These are phyloP conservation scores for Penicillium sp. DNA, from an alignment of 2,329 filamentous ascomycete genomes.

Conservation along the genomic window DNA sequence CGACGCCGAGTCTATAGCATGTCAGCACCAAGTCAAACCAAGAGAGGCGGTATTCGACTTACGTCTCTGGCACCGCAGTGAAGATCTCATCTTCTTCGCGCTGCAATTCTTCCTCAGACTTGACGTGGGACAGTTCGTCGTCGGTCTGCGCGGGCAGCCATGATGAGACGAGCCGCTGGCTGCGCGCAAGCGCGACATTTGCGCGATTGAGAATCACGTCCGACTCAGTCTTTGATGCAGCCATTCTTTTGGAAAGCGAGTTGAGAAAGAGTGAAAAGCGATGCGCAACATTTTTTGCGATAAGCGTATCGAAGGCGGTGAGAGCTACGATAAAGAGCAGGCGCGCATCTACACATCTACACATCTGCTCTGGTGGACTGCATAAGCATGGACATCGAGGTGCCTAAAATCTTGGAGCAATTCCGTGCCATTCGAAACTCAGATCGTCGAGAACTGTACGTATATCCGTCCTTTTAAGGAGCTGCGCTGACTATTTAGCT, in stretches of 20 bases:
- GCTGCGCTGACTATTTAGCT: slow-evolving; percentile 19
- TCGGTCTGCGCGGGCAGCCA: slow-evolving; percentile 52
- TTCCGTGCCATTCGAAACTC: slow-evolving; percentile 23
- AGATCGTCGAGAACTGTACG: slow-evolving; percentile 22
- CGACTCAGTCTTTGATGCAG: slow-evolving; percentile 42
- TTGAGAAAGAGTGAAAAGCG: neutral
- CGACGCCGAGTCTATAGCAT: slow-evolving; percentile 46
- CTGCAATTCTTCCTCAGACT: slow-evolving; percentile 46
- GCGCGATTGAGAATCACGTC: slow-evolving; percentile 57
- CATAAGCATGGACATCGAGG: slow-evolving; percentile 3
- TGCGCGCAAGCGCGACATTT: slow-evolving; percentile 54
- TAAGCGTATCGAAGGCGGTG: slow-evolving; percentile 16
- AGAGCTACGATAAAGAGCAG: neutral
- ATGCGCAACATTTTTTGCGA: slow-evolving; percentile 12
- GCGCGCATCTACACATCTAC: neutral
- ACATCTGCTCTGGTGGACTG: neutral
- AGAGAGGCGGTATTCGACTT: slow-evolving; percentile 14
- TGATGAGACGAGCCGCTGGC: slow-evolving; percentile 55
- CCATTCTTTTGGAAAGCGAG: slow-evolving; percentile 20
- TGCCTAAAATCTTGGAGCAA: slow-evolving; percentile 11
- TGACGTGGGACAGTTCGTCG: slow-evolving; percentile 38
- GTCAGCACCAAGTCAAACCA: neutral
- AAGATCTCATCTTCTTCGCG: slow-evolving; percentile 56
- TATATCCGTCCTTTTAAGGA: neutral
- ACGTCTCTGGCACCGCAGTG: slow-evolving; percentile 55